Evolutionary conservation across 2,329 filamentous ascomycete species (phyloP), one percentile per base, ranked within the genome.

Genomic region (Exophiala dermatitidis): DNA sequence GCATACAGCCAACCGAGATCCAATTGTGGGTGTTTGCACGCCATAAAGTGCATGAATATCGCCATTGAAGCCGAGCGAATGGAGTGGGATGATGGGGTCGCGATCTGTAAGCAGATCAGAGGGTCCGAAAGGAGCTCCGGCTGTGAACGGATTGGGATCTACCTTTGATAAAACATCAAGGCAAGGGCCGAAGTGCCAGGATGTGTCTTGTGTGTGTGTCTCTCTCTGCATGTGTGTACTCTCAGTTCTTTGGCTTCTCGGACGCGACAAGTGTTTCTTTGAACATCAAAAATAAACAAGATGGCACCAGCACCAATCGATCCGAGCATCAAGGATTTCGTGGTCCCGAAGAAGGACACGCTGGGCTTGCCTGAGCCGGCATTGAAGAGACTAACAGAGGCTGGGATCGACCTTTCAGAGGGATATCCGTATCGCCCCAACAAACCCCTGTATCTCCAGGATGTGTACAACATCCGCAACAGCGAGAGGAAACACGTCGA

Each of bases 381-480:
- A 1, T 74, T 76, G 1, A 71, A 75, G 46, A 76, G 85, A 3
- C 73, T 88, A 0, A 78, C 81, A 60, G 86, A 85, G 57, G 83
- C 82, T 0, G 84, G 82, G 1, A 77, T 88, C 49, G 83, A 89
- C 64, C 72, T 88, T 1, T 84, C 82, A 0, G 70, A 80, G 1
- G 85, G 85, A 0, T 88, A 88, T 59, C 85, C 85, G 0, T 87
- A 88, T 62, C 79, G 84, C 0, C 84, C 84, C 1, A 77, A 80
- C 0, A 76, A 76, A 45, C 85, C 85, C 0, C 70, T 88, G 1
- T 88, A 82, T 60, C 71, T 88, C 0, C 80, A 89, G 52, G 85
- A 88, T 59, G 82, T 84, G 2, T 81, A 80, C 68, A 79, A 79
- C 45, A 84, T 89, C 64, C 73, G 85, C 12, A 74, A 79, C 65